A percentile compares a stretch with the other conserved stretches of the same genome.
Conservation (phyloP, 1,284 basidiomycete genomes). For the Lentinula novae-zelandiae region DNA sequence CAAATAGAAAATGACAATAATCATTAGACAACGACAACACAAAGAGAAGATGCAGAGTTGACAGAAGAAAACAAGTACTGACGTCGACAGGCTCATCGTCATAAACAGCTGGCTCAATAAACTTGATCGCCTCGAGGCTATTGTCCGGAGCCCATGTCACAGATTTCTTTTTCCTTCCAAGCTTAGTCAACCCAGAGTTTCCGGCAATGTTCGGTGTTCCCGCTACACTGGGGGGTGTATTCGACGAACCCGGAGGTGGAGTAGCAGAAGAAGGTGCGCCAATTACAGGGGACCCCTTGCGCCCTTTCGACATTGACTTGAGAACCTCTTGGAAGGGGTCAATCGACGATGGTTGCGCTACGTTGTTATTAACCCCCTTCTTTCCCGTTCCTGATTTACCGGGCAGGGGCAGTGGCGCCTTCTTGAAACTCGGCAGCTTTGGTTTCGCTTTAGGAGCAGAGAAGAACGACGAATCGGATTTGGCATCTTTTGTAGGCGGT, state of each 20-base stretch:
- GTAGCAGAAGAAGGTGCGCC: conserved; percentile 29
- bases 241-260: conserved; percentile 12
- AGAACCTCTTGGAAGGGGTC: conserved; percentile 80
- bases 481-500: conserved; percentile 62
- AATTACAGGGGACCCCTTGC: conserved; percentile 39
- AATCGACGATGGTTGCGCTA: conserved; percentile 72
- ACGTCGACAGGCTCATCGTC: conserved; percentile 81
- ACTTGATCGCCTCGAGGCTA: conserved; percentile 64
- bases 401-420: conserved; percentile 40
- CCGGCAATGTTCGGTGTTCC: conserved; percentile 18
- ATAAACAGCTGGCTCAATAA: conserved; percentile 80
- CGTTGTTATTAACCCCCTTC: conserved; percentile 56
- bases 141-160: conserved; percentile 75
- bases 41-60: conserved; percentile 46
- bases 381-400: conserved; percentile 16
- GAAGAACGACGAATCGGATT: conserved; percentile 81
- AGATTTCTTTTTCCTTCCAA: conserved; percentile 64
- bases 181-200: conserved; percentile 31
- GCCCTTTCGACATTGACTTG: conserved; percentile 63
- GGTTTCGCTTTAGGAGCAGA: conserved; percentile 79
- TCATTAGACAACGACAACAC: conserved; percentile 44
- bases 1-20: conserved; percentile 19
- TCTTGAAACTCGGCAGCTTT: conserved; percentile 78
- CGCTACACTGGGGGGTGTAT: conserved; percentile 3
- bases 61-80: conserved; percentile 43